Conservation (phyloP, 257 asterid genomes). For the Solanum pennellii region DNA sequence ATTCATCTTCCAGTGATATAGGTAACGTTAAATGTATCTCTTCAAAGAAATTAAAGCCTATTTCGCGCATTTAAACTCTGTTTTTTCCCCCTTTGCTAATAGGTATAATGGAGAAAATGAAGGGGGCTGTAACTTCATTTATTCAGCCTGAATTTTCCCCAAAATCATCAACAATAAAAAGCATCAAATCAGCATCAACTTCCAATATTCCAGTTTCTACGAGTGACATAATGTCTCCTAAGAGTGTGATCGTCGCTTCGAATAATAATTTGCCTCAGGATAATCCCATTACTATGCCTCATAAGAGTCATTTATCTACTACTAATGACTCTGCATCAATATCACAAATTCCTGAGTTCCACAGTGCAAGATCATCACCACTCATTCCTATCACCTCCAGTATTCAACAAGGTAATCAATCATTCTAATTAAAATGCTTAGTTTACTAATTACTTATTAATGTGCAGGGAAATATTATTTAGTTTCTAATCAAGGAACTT, state of each 20-base stretch:
- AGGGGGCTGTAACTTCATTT: slow-evolving; percentile 61
- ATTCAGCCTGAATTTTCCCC: slow-evolving; percentile 44
- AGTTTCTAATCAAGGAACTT: not conserved
- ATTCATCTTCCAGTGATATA: slow-evolving; percentile 9
- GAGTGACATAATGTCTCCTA: not conserved
- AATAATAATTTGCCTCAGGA: not conserved
- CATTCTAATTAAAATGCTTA: not conserved
- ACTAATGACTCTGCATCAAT: slow-evolving; percentile 9
- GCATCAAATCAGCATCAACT: slow-evolving; percentile 7
- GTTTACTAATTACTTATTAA: not conserved
- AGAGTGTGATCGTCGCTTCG: not conserved
- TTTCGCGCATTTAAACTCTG: not conserved
- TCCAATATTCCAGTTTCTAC: not conserved
- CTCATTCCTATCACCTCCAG: slow-evolving; percentile 30
- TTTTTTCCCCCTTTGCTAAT: not conserved
- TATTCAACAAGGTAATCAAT: slow-evolving; percentile 40
- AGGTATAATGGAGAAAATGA: slow-evolving; percentile 68
- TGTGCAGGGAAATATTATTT: not conserved
- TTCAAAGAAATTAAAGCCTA: not conserved
- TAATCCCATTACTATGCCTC: not conserved
- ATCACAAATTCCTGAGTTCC: not conserved
- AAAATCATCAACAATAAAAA: not conserved
- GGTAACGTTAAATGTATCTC: not conserved
- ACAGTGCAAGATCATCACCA: slow-evolving; percentile 30
- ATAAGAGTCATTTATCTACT: not conserved